These are phyloP conservation scores for Russula griseocarnosa DNA, from an alignment of 768 basidiomycete genomes.

Conservation along the genomic window DNA sequence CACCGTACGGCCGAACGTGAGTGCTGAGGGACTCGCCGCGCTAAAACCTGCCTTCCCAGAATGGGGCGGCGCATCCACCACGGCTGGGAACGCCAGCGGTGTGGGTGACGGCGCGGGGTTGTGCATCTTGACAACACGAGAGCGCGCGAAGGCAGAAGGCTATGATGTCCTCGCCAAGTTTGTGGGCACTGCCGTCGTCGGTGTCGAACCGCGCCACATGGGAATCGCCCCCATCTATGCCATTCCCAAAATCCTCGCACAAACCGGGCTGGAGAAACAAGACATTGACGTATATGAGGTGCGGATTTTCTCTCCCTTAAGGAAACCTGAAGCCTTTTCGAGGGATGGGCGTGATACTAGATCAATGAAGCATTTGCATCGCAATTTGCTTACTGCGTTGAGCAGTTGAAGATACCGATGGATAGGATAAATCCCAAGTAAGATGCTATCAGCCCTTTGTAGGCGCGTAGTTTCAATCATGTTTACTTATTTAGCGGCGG, in stretches of 20 bases:
- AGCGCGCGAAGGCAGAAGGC: constrained; percentile 68
- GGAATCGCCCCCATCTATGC: constrained; percentile 71
- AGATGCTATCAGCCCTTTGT: constrained; percentile 32
- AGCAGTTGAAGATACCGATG: constrained; percentile 69
- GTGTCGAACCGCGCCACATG: constrained; percentile 77
- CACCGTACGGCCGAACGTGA: constrained; percentile 83
- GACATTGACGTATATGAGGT: constrained; percentile 79
- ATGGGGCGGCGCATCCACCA: constrained; percentile 67
- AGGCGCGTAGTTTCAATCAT: not conserved
- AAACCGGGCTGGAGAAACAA: constrained; percentile 59
- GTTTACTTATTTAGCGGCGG: constrained; percentile 56
- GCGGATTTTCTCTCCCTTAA: constrained; percentile 17
- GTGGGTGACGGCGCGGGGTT: constrained; percentile 92
- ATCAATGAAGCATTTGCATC: constrained; percentile 92
- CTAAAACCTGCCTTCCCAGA: constrained; percentile 86
- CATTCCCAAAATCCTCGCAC: constrained; percentile 62
- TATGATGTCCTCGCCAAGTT: constrained; percentile 82
- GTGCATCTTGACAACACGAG: constrained; percentile 76
- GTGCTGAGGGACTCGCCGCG: constrained; percentile 64
- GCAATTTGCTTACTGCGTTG: constrained; percentile 89
- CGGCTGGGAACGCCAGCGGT: constrained; percentile 83
- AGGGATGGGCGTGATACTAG: constrained; percentile 38
- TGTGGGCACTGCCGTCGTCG: constrained; percentile 71
- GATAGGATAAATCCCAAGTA: constrained; percentile 85
- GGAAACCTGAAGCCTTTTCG: not conserved